Evolutionary conservation across 331 rosid genomes (phyloP).

Genomic region (Acacia concinna): DNA sequence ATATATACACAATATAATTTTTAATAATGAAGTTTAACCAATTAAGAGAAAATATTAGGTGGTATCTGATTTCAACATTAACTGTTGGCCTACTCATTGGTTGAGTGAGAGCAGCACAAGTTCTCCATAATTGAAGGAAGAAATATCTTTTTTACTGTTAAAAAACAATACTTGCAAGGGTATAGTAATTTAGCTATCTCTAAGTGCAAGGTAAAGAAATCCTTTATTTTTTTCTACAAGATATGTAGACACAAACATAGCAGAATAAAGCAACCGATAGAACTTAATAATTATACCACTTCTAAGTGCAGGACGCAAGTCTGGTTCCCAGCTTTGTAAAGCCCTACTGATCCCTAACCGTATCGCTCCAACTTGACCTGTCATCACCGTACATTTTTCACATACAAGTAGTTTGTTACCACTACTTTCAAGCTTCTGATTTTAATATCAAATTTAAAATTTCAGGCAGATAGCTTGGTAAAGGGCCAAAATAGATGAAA

Average conservation of each 20-base stretch:
- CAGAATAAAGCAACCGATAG: background rate
- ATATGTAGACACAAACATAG: background rate
- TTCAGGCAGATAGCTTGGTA: background rate
- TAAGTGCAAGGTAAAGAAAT: background rate
- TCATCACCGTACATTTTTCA: conserved; percentile 10
- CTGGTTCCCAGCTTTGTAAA: conserved; percentile 96
- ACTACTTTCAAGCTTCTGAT: background rate
- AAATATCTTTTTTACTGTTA: background rate
- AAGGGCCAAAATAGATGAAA: background rate
- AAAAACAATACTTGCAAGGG: background rate
- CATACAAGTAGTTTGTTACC: background rate
- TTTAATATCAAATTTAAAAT: background rate
- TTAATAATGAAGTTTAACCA: background rate
- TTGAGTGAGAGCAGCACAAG: background rate
- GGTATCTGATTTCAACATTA: background rate
- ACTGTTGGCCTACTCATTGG: background rate
- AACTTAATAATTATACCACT: conserved; percentile 44
- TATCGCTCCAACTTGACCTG: conserved; percentile 98
- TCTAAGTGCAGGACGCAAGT: conserved; percentile 75
- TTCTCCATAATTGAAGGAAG: background rate
- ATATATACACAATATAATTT: background rate
- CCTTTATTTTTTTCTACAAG: background rate
- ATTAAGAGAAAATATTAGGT: background rate
- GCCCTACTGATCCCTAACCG: conserved; percentile 89
- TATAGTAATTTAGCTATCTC: background rate